Evolutionary conservation across 306 rosid genomes (phyloP).

Genomic region (Acacia acuminata): DNA sequence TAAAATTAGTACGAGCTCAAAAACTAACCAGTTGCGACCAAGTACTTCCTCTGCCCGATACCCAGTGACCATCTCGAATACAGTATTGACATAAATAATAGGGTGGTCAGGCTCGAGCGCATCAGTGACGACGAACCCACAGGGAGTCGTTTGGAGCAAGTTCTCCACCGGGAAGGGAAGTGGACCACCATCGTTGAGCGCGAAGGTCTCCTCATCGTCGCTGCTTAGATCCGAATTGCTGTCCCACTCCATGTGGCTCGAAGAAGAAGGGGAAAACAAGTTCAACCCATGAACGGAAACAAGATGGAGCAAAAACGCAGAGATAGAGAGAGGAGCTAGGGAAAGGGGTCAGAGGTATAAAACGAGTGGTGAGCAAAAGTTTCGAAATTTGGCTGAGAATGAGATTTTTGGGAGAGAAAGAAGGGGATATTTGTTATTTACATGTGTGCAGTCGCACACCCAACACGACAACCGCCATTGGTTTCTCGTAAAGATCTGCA

Average conservation of each 20-base stretch:
- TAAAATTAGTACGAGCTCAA: not conserved
- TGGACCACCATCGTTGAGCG: slow-evolving; percentile 57
- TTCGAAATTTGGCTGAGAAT: slow-evolving; percentile 28
- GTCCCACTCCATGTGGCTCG: slow-evolving; percentile 88
- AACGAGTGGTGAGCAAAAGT: slow-evolving; percentile 53
- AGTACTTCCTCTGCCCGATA: slow-evolving; percentile 98
- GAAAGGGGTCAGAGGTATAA: slow-evolving; percentile 29
- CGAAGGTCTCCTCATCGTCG: slow-evolving; percentile 69
- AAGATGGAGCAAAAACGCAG: not conserved
- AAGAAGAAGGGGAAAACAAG: not conserved
- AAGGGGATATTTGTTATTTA: not conserved
- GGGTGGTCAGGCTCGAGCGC: slow-evolving; percentile 92
- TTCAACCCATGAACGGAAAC: slow-evolving; percentile 59
- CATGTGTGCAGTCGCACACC: not conserved
- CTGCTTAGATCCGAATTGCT: slow-evolving; percentile 97
- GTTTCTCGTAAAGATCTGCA: slow-evolving; percentile 4
- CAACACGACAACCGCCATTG: slow-evolving; percentile 6
- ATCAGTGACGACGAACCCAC: slow-evolving; percentile 89
- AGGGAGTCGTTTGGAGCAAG: slow-evolving; percentile 79
- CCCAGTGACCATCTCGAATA: slow-evolving; percentile 89
- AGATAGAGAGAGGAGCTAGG: not conserved
- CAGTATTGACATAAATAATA: slow-evolving; percentile 93
- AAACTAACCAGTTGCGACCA: slow-evolving; percentile 91
- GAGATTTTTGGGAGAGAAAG: slow-evolving; percentile 8
- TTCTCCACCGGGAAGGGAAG: slow-evolving; percentile 76